Percentiles rank a stretch among this genome's conserved stretches.
phyloP scores from a whole-genome alignment of 1,284 basidiomycete genomes.

The Ganoderma leucocontextum region DNA sequence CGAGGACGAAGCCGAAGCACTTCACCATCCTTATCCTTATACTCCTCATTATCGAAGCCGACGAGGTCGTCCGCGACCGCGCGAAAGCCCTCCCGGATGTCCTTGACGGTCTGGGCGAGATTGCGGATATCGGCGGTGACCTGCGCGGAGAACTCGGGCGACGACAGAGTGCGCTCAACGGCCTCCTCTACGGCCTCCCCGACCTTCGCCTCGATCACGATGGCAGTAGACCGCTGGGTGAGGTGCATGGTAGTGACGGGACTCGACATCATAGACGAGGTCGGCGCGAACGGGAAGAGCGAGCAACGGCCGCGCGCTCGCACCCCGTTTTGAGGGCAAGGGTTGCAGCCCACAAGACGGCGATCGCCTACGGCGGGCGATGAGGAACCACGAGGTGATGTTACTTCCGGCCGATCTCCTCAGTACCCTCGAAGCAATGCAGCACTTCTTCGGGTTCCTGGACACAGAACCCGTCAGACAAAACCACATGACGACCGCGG shows the following conservation, averaged over 20 bases:
- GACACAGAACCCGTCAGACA: neutral
- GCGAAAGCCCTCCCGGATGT: neutral
- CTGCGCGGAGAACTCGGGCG: neutral
- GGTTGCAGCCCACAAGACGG: neutral
- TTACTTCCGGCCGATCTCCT: neutral
- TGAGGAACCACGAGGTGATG: neutral
- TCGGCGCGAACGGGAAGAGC: neutral
- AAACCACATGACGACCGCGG: neutral
- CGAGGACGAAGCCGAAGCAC: constrained; percentile 4
- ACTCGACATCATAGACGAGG: neutral
- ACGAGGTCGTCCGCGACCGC: neutral
- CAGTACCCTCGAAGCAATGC: neutral
- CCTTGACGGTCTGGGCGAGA: neutral
- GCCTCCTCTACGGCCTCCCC: neutral
- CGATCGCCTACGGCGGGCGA: neutral
- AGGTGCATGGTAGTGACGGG: neutral
- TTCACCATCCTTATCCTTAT: neutral
- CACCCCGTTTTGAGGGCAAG: neutral
- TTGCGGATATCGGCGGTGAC: neutral
- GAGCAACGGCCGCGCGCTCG: neutral
- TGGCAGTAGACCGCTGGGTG: neutral
- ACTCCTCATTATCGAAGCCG: neutral
- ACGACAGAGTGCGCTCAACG: neutral
- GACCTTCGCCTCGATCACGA: neutral
- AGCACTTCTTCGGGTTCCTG: neutral